Evolutionary conservation across 768 basidiomycete genomes (phyloP).

Genomic region (Candolleomyces aberdarensis): DNA sequence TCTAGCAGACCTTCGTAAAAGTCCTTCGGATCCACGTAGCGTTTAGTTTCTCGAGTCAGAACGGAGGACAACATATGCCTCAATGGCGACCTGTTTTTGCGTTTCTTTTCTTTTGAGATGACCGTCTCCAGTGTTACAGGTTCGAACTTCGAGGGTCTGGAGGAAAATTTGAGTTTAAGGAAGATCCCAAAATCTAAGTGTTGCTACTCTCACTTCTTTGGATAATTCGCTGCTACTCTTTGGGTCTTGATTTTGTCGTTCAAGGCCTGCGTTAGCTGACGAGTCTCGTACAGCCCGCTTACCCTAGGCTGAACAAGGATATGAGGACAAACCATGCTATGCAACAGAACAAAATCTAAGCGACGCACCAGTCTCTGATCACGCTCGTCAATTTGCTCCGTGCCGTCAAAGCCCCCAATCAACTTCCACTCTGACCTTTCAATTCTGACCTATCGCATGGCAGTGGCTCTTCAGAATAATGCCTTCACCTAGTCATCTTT

Average conservation of each 20-base stretch:
- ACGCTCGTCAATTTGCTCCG: no score
- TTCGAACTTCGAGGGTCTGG: neutral
- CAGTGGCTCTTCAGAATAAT: neutral
- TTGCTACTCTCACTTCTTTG: neutral
- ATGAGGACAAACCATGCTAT: no score
- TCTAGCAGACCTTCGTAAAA: constrained; percentile 14
- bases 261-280: neutral
- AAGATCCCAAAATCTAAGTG: no score
- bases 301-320: no score
- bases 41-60: neutral
- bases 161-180: no score
- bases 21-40: neutral
- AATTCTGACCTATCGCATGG: neutral
- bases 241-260: neutral
- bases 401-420: no score
- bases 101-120: neutral
- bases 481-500: neutral
- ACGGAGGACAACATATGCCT: neutral
- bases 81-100: neutral
- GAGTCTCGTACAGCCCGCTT: neutral
- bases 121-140: neutral
- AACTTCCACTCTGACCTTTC: neutral
- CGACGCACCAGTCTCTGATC: no score
- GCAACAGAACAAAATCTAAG: no score
- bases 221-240: neutral